phyloP scores from a whole-genome alignment of 257 asterid species.

The Forsythia viridissima region DNA sequence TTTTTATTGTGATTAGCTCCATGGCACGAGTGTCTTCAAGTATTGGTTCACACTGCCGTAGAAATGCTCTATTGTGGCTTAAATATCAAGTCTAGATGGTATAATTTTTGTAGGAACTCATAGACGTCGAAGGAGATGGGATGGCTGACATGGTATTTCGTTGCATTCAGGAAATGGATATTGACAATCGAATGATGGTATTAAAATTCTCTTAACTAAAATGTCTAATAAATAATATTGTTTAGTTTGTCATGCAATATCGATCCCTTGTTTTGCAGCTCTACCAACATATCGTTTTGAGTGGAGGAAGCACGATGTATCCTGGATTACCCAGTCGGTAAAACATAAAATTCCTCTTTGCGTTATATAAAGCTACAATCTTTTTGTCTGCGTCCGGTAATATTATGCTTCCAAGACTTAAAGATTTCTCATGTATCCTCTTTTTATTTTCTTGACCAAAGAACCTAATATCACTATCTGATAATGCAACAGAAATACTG shows the following conservation, averaged over 20 bases:
- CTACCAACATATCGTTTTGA: conserved; percentile 91
- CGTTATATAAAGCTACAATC: conserved; percentile 3
- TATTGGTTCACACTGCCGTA: conserved; percentile 18
- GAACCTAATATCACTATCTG: background rate
- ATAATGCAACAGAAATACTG: background rate
- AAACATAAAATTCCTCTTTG: conserved; percentile 22
- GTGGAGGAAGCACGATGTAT: conserved; percentile 99
- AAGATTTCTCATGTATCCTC: background rate
- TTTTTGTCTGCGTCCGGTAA: background rate
- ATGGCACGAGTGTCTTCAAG: background rate
- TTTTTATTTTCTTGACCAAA: background rate
- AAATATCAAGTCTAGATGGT: conserved; percentile 16
- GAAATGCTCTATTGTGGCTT: conserved; percentile 16
- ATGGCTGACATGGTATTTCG: conserved; percentile 99
- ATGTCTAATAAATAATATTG: conserved; percentile 24
- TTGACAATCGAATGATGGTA: conserved; percentile 98
- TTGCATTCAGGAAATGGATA: conserved; percentile 99
- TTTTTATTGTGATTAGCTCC: background rate
- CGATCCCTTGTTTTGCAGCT: conserved; percentile 58
- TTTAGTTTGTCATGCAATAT: conserved; percentile 23
- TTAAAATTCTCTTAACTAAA: conserved; percentile 16
- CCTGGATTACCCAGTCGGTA: conserved; percentile 99
- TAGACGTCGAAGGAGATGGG: conserved; percentile 99
- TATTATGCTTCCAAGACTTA: background rate
- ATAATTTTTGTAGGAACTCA: conserved; percentile 72